phyloP scores from a whole-genome alignment of 768 basidiomycete species.

The Tremella fuciformis region DNA sequence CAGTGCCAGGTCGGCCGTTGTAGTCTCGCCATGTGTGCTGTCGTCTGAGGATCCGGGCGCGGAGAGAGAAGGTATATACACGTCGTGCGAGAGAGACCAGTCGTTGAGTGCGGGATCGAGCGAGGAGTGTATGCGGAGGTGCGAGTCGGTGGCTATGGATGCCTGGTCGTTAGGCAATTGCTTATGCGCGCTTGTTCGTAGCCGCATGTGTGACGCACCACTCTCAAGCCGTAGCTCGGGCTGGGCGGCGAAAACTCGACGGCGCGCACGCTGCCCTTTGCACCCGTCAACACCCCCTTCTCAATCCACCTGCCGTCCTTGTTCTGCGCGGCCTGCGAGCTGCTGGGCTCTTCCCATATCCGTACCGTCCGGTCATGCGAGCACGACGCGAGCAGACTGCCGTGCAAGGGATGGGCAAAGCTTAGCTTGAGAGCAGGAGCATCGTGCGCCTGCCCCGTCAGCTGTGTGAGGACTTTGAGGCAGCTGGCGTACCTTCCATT shows the following conservation, averaged over 20 bases:
- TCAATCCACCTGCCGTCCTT: constrained; percentile 43
- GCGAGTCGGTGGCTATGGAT: constrained; percentile 80
- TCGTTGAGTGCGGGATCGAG: constrained; percentile 47
- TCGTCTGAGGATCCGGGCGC: constrained; percentile 21
- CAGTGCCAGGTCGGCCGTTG: constrained; percentile 60
- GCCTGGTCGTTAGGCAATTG: constrained; percentile 58
- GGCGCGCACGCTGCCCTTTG: constrained; percentile 76
- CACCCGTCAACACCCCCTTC: constrained; percentile 68
- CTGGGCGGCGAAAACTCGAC: constrained; percentile 80
- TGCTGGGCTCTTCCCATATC: constrained; percentile 71
- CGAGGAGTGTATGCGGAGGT: constrained; percentile 78
- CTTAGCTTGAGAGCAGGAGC: constrained; percentile 76
- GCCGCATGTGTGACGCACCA: constrained; percentile 56
- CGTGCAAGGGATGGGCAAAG: constrained; percentile 94
- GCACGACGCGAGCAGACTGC: constrained; percentile 76
- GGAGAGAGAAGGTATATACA: constrained; percentile 45
- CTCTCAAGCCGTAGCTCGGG: constrained; percentile 73
- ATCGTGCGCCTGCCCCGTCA: constrained; percentile 73
- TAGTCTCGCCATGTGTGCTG: constrained; percentile 54
- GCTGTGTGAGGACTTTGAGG: constrained; percentile 1
- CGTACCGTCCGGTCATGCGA: constrained; percentile 90
- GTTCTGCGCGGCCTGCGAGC: neutral
- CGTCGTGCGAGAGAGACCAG: constrained; percentile 44
- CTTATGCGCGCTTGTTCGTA: neutral
- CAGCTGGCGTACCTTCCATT: constrained; percentile 72